Evolutionary conservation across 2,329 filamentous ascomycete genomes (phyloP).

Genomic region (Fusarium compactum): DNA sequence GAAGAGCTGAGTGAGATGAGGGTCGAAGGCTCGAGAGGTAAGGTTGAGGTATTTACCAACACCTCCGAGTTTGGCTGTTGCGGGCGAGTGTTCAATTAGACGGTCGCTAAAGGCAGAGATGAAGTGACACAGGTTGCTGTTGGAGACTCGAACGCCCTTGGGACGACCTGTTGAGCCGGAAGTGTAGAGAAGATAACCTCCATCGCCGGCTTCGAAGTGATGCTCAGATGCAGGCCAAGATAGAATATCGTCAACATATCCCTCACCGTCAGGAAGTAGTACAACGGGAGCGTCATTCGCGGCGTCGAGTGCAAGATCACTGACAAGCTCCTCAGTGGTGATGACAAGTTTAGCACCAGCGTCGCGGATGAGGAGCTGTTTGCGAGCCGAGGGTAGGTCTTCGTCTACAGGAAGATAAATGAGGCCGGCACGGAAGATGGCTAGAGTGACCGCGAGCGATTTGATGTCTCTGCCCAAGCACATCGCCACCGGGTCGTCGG

Average conservation of each 20-base stretch:
- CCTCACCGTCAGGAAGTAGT: not conserved
- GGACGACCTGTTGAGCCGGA: conserved; percentile 27
- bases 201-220: fast-evolving
- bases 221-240: not conserved
- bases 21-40: conserved; percentile 25
- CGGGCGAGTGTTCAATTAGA: not conserved
- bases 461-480: conserved; percentile 19
- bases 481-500: conserved; percentile 16
- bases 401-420: conserved; percentile 19
- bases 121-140: conserved; percentile 22
- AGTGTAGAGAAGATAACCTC: conserved; percentile 31
- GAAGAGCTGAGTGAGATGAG: conserved; percentile 23
- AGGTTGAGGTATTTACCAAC: conserved; percentile 29
- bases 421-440: conserved; percentile 18
- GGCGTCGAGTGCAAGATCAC: not conserved
- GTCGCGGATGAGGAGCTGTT: conserved; percentile 25
- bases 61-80: not conserved
- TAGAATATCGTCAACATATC: fast-evolving
- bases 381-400: conserved; percentile 5
- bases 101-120: conserved; percentile 15
- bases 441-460: conserved; percentile 15
- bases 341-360: conserved; percentile 15
- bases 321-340: not conserved
- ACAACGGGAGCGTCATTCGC: not conserved
- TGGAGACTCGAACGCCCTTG: conserved; percentile 26